Conservation (phyloP, 495 filamentous ascomycete species). For the Staphylotrichum tortipilum region DNA sequence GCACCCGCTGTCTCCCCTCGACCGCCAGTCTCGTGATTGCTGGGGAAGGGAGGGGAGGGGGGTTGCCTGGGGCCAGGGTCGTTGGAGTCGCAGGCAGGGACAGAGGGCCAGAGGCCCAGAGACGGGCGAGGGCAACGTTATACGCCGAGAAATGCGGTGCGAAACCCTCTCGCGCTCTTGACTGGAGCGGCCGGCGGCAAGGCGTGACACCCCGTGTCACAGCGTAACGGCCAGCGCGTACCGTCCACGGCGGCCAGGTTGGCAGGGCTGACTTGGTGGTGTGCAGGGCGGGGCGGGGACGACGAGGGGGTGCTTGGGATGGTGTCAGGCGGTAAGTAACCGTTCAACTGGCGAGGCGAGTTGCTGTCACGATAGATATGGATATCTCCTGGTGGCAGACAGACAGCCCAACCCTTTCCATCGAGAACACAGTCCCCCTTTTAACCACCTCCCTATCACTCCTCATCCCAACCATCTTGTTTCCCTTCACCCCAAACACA, state of each 20-base stretch:
- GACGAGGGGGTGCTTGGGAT: neutral
- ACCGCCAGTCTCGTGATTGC: neutral
- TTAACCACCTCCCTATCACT: too few species aligned
- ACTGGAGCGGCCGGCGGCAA: conserved; percentile 7
- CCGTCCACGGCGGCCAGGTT: neutral
- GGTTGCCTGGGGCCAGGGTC: neutral
- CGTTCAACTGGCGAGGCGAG: too few species aligned
- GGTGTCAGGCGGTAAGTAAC: neutral
- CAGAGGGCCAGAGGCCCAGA: too few species aligned
- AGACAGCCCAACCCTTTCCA: too few species aligned
- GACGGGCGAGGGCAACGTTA: conserved; percentile 3
- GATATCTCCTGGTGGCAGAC: too few species aligned
- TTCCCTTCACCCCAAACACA: too few species aligned
- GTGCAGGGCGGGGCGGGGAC: neutral
- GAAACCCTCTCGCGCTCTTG: neutral
- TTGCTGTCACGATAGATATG: too few species aligned
- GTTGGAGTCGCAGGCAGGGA: neutral
- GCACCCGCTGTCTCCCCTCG: neutral
- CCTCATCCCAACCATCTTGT: too few species aligned
- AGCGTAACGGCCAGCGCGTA: conserved; percentile 2
- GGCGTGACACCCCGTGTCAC: conserved; percentile 4
- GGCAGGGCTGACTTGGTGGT: conserved; percentile 1
- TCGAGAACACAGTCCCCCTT: too few species aligned
- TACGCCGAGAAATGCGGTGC: conserved; percentile 1
- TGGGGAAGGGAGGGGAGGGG: neutral